Evolutionary conservation across 2,329 filamentous ascomycete species (phyloP).

Genomic region (Colletotrichum phormii): DNA sequence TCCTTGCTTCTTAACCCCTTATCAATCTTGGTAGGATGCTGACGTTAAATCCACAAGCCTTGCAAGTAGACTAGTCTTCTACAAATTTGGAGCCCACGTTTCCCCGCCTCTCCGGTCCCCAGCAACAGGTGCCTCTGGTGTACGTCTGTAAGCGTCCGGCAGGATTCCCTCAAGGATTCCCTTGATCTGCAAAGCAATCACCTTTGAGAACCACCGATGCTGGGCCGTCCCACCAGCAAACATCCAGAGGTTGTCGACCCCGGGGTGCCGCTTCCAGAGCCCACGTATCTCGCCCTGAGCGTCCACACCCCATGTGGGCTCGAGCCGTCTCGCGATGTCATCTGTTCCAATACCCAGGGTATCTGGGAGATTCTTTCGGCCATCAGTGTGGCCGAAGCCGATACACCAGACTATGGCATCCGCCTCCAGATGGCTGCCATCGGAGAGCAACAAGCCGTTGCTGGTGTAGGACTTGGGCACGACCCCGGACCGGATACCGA

Average conservation of each 20-base stretch:
- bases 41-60: background rate
- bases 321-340: slow-evolving; percentile 46
- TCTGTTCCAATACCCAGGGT: slow-evolving; percentile 43
- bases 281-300: slow-evolving; percentile 55
- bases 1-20: no score
- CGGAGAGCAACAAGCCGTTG: slow-evolving; percentile 44
- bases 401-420: slow-evolving; percentile 53
- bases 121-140: background rate
- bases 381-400: slow-evolving; percentile 48
- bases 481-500: slow-evolving; percentile 42
- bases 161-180: slow-evolving; percentile 47
- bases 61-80: background rate
- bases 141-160: slow-evolving; percentile 38
- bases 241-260: slow-evolving; percentile 49
- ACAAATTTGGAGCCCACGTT: background rate
- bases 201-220: slow-evolving; percentile 49
- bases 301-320: slow-evolving; percentile 55
- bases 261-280: slow-evolving; percentile 50
- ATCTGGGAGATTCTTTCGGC: slow-evolving; percentile 41
- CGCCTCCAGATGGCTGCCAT: slow-evolving; percentile 43
- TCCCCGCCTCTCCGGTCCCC: background rate
- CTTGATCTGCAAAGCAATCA: slow-evolving; percentile 50
- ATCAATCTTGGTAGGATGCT: no score
- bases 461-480: slow-evolving; percentile 44
- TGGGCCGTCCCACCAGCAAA: slow-evolving; percentile 47